Evolutionary conservation across 345 rosid species (phyloP), one percentile per base, ranked within the genome.

Genomic region (Brassica juncea): DNA sequence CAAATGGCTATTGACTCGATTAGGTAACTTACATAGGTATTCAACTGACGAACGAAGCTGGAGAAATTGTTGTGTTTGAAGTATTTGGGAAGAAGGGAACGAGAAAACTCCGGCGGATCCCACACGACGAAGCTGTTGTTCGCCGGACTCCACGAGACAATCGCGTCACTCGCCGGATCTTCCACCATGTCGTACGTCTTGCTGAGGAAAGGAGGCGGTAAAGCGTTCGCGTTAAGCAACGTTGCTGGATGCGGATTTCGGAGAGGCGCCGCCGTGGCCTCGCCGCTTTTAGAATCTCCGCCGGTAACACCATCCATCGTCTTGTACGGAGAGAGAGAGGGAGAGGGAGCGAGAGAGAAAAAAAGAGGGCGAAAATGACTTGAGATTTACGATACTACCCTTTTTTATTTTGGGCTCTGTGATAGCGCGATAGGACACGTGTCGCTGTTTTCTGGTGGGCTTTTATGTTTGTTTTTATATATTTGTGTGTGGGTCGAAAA

Each of bases 161-260:
- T 71, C 60, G 89, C 67, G 80, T 94, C 96, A 14, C 94, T 84
- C 27, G 90, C 82, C 2, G 92, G 90, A 77, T 93, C 98, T 73
- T 93, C 97, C 52, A 93, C 97, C 95, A 93, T 88, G 84, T 93
- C 95, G 68, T 93, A 93, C 8, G 98, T 94, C 83, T 91, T 94
- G 87, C 96, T 90, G 10, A 94, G 82, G 78, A 94, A 94, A 30
- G 98, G 94, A 32, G 97, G 91, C 47, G 96, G 97, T 28, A 70
- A n/a, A 6, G 87, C 78, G 71, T 77, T 91, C 2, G 81, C 84
- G 59, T 57, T 80, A 25, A 88, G 84, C 27, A 83, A n/a, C 64
- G 91, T 81, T 71, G 80, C 78, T 3, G 94, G 88, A 65, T 77
- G 83, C 3, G 86, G 80, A 32, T 70, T 83, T 35, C 70, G 70